phyloP scores from a whole-genome alignment of 78 protist genomes.

The Mastigamoeba balamuthi region DNA sequence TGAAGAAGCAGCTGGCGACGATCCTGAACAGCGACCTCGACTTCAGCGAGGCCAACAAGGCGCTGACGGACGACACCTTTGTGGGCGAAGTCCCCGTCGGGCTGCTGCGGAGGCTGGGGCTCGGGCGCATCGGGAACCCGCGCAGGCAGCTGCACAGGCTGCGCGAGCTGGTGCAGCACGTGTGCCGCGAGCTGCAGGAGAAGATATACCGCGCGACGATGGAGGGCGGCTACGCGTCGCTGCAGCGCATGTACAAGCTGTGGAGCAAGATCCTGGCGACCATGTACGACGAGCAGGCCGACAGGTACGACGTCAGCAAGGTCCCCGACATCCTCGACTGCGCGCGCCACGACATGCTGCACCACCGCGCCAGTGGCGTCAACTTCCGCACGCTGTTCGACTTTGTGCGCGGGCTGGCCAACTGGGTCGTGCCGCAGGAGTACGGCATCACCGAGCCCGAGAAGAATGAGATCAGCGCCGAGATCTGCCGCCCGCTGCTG shows the following conservation, averaged over 20 bases:
- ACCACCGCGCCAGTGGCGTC: constrained; percentile 9
- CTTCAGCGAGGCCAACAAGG: neutral
- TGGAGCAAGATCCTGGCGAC: constrained; percentile 34
- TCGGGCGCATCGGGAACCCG: neutral
- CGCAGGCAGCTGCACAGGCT: no score
- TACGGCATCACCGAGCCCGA: constrained; percentile 16
- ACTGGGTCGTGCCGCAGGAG: constrained; percentile 11
- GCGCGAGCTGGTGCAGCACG: neutral
- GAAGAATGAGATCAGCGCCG: constrained; percentile 3
- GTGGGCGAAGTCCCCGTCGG: neutral
- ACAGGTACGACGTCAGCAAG: constrained; percentile 11
- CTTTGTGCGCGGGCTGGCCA: neutral
- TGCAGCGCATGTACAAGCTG: neutral
- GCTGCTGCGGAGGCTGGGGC: neutral
- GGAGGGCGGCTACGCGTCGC: neutral
- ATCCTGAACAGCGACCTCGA: neutral
- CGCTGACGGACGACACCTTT: neutral
- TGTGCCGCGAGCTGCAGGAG: neutral
- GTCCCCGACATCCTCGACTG: constrained; percentile 58
- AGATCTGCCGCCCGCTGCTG: neutral
- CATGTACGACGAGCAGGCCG: constrained; percentile 2
- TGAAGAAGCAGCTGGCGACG: neutral
- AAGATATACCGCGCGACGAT: no score
- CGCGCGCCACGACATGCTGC: constrained; percentile 28
- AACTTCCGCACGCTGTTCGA: neutral